Evolutionary conservation across 2,329 filamentous ascomycete species (phyloP), one percentile per base, ranked within the genome.

Genomic region (Aspergillus proliferans): DNA sequence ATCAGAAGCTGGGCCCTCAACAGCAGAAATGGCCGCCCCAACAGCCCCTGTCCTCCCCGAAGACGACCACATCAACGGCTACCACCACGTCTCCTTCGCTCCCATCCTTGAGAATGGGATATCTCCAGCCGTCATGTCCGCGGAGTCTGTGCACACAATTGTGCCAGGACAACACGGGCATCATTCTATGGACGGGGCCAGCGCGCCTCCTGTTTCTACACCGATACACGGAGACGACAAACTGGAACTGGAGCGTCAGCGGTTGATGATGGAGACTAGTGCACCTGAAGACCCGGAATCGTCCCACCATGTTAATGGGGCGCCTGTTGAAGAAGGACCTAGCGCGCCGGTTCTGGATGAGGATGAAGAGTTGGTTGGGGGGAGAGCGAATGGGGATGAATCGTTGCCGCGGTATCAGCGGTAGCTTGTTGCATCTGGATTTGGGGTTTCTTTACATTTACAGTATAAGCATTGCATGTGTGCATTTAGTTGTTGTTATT

Each of bases 221-320:
- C 47, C 47, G 2, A 72, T 74, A 0, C 42, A 61, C 49, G 19
- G 56, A 48, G 87, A 93, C 48, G 91, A 94, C 66, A 93, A 94
- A 65, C 83, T 85, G 58, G 88, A 94, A 63, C 72, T 89, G 6
- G 86, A 91, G 63, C 76, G 83, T 18, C 78, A 73, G 48, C 75
- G 84, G 34, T 66, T 88, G n/a, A 72, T 86, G 51, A 72, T 76
- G 46, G 78, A 86, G 59, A 81, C 80, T 6, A 86, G 84, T 63
- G 80, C 81, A 7, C 85, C 85, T n/a, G 58, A 62, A 26, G 61
- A 60, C 14, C 48, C 47, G 2, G 38, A 40, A 9, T 18, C 14
- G 6, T 19, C 18, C 9, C 10, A 21, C 7, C 26, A 12, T 30
- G 26, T 12, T 30, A 57, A 58, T 44, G 52, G 41, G 48, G 49